These are phyloP conservation scores for Leptographium flavum DNA, from an alignment of 2,329 filamentous ascomycete species.

Conservation along the genomic window DNA sequence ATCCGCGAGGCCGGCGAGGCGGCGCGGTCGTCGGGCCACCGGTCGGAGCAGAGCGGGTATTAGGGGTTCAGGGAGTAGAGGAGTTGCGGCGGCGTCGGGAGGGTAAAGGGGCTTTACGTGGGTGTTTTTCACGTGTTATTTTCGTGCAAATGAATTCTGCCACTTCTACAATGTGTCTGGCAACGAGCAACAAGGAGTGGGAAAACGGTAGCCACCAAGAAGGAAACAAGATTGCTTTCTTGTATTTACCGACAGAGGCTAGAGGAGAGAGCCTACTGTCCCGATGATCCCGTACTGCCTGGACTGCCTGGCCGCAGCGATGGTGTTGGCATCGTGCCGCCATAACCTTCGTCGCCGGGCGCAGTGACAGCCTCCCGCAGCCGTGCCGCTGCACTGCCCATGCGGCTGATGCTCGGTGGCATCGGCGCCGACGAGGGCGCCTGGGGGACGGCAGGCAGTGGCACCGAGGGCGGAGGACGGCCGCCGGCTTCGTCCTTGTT, in stretches of 20 bases:
- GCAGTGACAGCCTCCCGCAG: not conserved
- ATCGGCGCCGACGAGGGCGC: constrained; percentile 11
- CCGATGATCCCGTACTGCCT: constrained; percentile 23
- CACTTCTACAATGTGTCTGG: too few species aligned
- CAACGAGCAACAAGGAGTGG: too few species aligned
- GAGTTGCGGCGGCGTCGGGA: not conserved
- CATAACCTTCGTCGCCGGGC: constrained; percentile 15
- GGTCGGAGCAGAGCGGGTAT: constrained; percentile 40
- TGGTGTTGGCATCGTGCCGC: constrained; percentile 9
- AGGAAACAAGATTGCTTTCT: too few species aligned
- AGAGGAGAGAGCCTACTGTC: too few species aligned
- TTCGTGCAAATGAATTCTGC: too few species aligned
- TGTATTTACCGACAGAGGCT: too few species aligned
- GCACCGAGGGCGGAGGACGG: not conserved
- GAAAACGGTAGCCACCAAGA: too few species aligned
- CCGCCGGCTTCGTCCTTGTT: not conserved
- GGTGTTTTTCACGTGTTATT: too few species aligned
- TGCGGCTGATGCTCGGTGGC: constrained; percentile 11
- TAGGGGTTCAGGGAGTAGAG: constrained; percentile 13
- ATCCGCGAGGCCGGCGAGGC: constrained; percentile 48
- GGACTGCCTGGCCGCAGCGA: constrained; percentile 26
- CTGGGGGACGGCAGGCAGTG: constrained; percentile 7
- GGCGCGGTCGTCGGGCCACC: constrained; percentile 25
- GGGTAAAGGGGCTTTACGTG: not conserved
- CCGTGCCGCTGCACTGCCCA: constrained; percentile 23